These are phyloP conservation scores for Citrus maxima DNA, from an alignment of 345 rosid genomes.

Conservation along the genomic window DNA sequence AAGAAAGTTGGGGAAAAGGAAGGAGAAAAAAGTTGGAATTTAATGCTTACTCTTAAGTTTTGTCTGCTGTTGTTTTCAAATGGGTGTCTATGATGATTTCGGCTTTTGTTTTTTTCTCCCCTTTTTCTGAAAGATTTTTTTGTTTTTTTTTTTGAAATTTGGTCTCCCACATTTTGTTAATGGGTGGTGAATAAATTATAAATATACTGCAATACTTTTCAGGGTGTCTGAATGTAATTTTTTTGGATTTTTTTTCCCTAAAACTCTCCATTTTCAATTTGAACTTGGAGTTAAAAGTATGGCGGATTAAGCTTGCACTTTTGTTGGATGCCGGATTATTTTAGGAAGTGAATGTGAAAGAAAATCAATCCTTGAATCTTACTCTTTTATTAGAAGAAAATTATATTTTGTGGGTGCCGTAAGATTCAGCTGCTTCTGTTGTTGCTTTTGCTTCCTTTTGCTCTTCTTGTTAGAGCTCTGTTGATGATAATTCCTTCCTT, in stretches of 20 bases:
- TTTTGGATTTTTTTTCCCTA: background rate
- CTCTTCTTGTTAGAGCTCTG: background rate
- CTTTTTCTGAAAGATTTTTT: background rate
- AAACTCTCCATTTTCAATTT: background rate
- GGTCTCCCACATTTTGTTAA: background rate
- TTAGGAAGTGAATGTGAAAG: too few species aligned
- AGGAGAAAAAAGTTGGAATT: background rate
- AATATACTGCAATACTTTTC: background rate
- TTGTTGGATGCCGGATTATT: too few species aligned
- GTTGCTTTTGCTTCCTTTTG: constrained; percentile 8
- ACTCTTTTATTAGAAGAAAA: too few species aligned
- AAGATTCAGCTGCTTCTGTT: constrained; percentile 28
- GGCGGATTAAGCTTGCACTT: too few species aligned
- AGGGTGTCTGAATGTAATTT: background rate
- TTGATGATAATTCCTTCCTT: background rate
- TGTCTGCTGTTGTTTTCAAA: background rate
- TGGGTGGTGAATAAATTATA: background rate
- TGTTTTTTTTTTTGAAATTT: background rate
- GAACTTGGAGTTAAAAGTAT: too few species aligned
- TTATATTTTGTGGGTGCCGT: too few species aligned
- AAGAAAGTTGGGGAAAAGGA: background rate
- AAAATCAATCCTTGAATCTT: too few species aligned
- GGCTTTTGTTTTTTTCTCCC: background rate
- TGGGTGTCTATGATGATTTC: background rate
- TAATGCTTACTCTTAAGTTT: background rate